Percentiles rank a stretch among this genome's conserved stretches.
Conservation (phyloP, 441 rosid genomes). For the Brassica hybrid region DNA sequence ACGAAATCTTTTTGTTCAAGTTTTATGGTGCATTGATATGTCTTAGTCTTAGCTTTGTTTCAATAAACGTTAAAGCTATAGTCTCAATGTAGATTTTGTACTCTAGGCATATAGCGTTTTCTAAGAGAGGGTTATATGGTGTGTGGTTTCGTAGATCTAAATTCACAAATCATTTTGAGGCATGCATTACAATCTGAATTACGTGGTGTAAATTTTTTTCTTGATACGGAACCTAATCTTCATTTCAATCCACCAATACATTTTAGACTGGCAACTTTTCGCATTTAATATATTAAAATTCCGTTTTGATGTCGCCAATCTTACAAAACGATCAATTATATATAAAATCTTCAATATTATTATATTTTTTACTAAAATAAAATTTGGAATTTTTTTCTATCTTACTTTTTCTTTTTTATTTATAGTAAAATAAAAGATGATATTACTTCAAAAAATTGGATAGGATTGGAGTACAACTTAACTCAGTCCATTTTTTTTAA, state of each 20-base stretch:
- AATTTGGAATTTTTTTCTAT: too few species aligned
- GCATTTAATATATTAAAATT: too few species aligned
- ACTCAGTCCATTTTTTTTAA: background rate
- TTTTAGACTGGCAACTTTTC: background rate
- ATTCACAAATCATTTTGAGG: background rate
- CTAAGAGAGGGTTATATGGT: background rate
- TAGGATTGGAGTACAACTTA: background rate
- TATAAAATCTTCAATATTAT: too few species aligned
- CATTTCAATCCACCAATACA: background rate
- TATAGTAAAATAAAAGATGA: background rate
- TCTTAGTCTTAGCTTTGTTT: slow-evolving; percentile 18
- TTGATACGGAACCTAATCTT: background rate
- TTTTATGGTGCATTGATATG: background rate
- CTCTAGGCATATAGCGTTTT: background rate
- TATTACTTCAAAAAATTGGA: too few species aligned
- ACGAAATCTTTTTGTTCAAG: slow-evolving; percentile 27
- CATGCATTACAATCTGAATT: background rate
- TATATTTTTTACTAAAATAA: background rate
- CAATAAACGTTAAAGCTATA: background rate
- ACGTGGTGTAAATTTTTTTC: background rate
- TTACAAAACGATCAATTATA: slow-evolving; percentile 11
- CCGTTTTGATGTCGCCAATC: background rate
- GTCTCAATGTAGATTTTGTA: background rate
- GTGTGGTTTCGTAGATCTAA: background rate
- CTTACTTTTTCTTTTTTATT: background rate